These are phyloP conservation scores for Alectoria sarmentosa DNA, from an alignment of 495 filamentous ascomycete genomes.

Conservation along the genomic window DNA sequence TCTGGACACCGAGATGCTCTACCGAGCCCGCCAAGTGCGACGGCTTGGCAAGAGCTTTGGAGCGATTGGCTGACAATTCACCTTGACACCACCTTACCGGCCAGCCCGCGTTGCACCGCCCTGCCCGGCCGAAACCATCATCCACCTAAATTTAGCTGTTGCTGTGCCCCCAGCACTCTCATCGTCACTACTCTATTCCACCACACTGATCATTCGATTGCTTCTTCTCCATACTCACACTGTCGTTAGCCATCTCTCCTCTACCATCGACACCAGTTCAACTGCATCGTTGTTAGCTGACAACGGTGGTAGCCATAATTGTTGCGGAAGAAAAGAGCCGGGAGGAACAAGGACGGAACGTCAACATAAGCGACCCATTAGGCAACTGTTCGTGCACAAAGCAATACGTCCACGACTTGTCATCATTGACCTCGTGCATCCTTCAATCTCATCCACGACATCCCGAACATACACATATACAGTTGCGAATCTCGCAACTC, in stretches of 20 bases:
- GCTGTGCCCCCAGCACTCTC: not conserved
- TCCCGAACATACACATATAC: not conserved
- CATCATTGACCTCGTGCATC: constrained; percentile 1
- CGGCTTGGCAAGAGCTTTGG: not conserved
- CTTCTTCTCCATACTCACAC: not conserved
- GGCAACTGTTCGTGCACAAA: constrained; percentile 9
- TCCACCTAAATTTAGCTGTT: not conserved
- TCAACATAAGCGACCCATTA: constrained; percentile 12
- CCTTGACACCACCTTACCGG: no score
- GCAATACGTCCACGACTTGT: not conserved
- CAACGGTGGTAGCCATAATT: not conserved
- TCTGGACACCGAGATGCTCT: no score
- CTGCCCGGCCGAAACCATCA: not conserved
- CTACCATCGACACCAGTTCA: not conserved
- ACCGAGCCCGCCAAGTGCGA: no score
- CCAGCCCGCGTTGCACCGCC: not conserved
- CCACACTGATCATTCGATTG: not conserved
- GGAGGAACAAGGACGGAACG: not conserved
- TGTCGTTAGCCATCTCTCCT: not conserved
- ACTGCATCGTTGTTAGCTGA: not conserved
- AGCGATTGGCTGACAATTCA: not conserved
- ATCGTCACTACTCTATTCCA: not conserved
- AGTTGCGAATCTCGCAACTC: not conserved
- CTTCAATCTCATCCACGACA: constrained; percentile 1
- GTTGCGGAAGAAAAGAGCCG: not conserved